Conservation (phyloP, 2,329 filamentous ascomycete genomes). For the Colletotrichum plurivorum region DNA sequence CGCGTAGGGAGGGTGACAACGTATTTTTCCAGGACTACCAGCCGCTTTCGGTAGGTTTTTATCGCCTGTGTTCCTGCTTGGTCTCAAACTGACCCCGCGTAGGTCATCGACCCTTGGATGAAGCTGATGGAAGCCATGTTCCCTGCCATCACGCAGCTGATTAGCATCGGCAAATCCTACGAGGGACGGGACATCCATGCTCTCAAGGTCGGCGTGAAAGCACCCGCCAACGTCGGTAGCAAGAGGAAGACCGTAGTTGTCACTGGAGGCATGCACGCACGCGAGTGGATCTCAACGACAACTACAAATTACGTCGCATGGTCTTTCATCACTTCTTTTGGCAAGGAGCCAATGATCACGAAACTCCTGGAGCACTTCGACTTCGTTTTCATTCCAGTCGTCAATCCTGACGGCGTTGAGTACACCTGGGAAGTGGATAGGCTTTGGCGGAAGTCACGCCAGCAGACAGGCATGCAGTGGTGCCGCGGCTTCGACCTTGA, state of each 20-base stretch:
- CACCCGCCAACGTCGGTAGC: slow-evolving; percentile 55
- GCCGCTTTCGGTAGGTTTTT: slow-evolving; percentile 74
- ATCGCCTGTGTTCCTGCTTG: not conserved
- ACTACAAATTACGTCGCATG: slow-evolving; percentile 94
- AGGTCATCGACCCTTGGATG: slow-evolving; percentile 88
- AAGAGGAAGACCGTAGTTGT: slow-evolving; percentile 82
- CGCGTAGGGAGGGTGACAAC: slow-evolving; percentile 68
- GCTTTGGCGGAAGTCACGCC: slow-evolving; percentile 94
- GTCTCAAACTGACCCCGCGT: slow-evolving; percentile 37
- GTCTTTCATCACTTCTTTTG: slow-evolving; percentile 87
- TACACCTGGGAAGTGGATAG: slow-evolving; percentile 95
- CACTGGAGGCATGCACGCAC: slow-evolving; percentile 88
- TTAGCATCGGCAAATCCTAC: slow-evolving; percentile 86
- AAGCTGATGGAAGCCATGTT: slow-evolving; percentile 91
- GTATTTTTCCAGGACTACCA: slow-evolving; percentile 96
- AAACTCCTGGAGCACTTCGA: slow-evolving; percentile 88
- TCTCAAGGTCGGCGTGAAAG: slow-evolving; percentile 77
- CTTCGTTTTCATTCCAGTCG: slow-evolving; percentile 86
- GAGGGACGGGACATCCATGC: slow-evolving; percentile 90
- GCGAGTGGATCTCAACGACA: slow-evolving; percentile 96
- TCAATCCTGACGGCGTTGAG: slow-evolving; percentile 95
- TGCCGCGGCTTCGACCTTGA: slow-evolving; percentile 93
- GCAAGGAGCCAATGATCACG: slow-evolving; percentile 79
- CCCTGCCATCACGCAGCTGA: slow-evolving; percentile 80
- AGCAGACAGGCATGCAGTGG: slow-evolving; percentile 84